Conservation (phyloP, 306 rosid species). For the Crataegus laevigata region DNA sequence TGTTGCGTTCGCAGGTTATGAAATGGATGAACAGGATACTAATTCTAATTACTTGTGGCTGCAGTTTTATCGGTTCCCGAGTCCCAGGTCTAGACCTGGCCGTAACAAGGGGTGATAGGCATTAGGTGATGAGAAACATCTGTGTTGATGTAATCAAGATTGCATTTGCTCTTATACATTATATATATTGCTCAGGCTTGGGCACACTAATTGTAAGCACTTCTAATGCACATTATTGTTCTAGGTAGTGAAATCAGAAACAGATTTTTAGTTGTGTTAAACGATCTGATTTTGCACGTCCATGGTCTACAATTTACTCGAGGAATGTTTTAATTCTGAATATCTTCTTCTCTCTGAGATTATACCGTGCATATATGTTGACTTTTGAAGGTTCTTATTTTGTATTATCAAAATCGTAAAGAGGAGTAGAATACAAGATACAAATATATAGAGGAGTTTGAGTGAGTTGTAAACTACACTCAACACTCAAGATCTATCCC, state of each 20-base stretch:
- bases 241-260: slow-evolving; percentile 16
- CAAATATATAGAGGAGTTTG: no score
- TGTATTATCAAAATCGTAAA: no score
- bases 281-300: slow-evolving; percentile 7
- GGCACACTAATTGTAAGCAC: slow-evolving; percentile 11
- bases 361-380: background rate
- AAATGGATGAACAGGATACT: slow-evolving; percentile 56
- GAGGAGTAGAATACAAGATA: no score
- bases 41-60: slow-evolving; percentile 68
- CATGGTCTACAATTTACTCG: background rate
- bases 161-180: background rate
- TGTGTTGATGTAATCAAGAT: slow-evolving; percentile 20
- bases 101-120: slow-evolving; percentile 38
- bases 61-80: slow-evolving; percentile 81
- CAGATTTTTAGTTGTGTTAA: slow-evolving; percentile 9
- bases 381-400: no score
- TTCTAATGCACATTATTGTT: slow-evolving; percentile 18
- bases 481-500: no score
- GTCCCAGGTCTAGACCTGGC: slow-evolving; percentile 61
- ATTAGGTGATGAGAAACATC: slow-evolving; percentile 8
- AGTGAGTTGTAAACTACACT: no score
- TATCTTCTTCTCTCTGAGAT: background rate
- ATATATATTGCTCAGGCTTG: background rate
- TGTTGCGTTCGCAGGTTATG: slow-evolving; percentile 50
- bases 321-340: background rate